phyloP scores from a whole-genome alignment of 257 asterid genomes.

The Gentiana macrophylla region DNA sequence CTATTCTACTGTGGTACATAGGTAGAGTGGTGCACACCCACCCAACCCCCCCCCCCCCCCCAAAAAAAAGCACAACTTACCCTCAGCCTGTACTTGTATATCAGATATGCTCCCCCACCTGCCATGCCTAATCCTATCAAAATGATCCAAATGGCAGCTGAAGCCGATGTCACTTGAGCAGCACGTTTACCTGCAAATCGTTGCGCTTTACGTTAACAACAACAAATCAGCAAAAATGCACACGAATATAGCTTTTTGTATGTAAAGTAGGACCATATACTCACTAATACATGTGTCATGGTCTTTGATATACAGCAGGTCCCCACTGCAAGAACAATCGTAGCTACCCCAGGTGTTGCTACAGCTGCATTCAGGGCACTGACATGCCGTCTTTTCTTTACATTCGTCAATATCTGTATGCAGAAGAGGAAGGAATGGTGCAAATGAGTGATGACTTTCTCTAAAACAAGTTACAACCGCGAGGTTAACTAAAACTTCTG shows the following conservation, averaged over 20 bases:
- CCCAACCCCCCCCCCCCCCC: too few species aligned
- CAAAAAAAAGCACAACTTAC: conserved; percentile 29
- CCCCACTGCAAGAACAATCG: conserved; percentile 67
- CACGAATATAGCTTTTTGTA: conserved; percentile 2
- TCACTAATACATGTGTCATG: conserved; percentile 89
- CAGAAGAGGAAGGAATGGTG: not conserved
- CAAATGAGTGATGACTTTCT: too few species aligned
- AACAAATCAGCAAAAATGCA: not conserved
- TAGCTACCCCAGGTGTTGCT: conserved; percentile 80
- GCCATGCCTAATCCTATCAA: conserved; percentile 49
- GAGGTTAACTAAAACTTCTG: not conserved
- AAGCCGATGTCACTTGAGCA: conserved; percentile 51
- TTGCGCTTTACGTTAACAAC: not conserved
- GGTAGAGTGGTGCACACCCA: too few species aligned
- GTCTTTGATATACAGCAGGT: conserved; percentile 60
- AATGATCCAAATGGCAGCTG: conserved; percentile 69
- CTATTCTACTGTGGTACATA: too few species aligned
- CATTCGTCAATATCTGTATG: conserved; percentile 68
- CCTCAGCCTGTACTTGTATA: conserved; percentile 64
- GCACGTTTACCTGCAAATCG: conserved; percentile 45
- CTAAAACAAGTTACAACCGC: conserved; percentile 3
- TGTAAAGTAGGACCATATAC: conserved; percentile 10
- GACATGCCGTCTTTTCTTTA: conserved; percentile 73
- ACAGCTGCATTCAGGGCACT: conserved; percentile 82
- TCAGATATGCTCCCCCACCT: conserved; percentile 50